Percentiles rank a stretch among this genome's conserved stretches.
Conservation (phyloP, 768 basidiomycete species). For the Cubamyces sp. region DNA sequence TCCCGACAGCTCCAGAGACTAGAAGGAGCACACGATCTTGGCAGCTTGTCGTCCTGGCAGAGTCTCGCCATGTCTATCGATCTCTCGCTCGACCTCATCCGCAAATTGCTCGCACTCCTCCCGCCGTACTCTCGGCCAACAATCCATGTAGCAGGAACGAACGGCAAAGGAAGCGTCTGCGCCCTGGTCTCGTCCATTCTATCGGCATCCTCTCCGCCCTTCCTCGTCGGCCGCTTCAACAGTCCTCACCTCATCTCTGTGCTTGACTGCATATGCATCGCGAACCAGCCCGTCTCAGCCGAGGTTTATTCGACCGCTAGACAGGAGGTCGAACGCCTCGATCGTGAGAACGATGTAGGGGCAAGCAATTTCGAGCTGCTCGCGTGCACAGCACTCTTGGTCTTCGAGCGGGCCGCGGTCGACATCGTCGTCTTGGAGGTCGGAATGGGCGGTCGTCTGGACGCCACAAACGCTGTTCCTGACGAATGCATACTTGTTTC, state of each 20-base stretch:
- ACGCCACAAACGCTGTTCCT: constrained; percentile 92
- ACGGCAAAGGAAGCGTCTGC: constrained; percentile 95
- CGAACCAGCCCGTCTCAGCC: constrained; percentile 54
- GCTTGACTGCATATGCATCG: constrained; percentile 76
- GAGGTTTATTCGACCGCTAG: constrained; percentile 52
- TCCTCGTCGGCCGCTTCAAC: constrained; percentile 84
- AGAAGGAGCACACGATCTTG: background rate
- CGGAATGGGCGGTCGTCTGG: constrained; percentile 90
- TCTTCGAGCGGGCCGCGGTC: constrained; percentile 71
- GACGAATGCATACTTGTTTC: constrained; percentile 71
- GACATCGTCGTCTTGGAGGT: constrained; percentile 91
- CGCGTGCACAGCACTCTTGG: constrained; percentile 75
- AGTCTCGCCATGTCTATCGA: constrained; percentile 55
- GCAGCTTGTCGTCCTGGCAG: background rate
- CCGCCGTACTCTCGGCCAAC: constrained; percentile 76
- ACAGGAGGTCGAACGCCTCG: constrained; percentile 50
- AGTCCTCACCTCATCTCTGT: constrained; percentile 86
- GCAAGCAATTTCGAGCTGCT: constrained; percentile 85
- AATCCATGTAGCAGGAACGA: constrained; percentile 92
- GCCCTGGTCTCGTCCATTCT: constrained; percentile 82
- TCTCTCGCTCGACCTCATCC: constrained; percentile 65
- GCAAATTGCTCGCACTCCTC: constrained; percentile 54
- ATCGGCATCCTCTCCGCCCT: constrained; percentile 50
- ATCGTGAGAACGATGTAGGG: constrained; percentile 46
- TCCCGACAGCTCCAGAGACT: background rate